A percentile compares a stretch with the other conserved stretches of the same genome.
Conservation (phyloP, 129 eudicot genomes). For the Flaveria sonorensis region DNA sequence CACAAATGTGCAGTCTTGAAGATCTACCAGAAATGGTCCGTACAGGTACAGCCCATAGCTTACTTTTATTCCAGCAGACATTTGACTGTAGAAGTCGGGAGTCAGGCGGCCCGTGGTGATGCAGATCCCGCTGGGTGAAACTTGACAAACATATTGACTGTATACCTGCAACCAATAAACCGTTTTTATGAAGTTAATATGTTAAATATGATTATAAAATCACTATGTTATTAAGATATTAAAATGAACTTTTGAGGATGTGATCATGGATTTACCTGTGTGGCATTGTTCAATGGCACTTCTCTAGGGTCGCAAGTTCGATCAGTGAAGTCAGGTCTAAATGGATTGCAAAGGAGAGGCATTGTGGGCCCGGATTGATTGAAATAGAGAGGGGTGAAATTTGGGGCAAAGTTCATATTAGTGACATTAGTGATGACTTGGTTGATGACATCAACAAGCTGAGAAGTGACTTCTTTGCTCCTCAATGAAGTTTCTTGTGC, state of each 20-base stretch:
- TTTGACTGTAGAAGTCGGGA: slow-evolving; percentile 69
- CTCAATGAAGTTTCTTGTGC: slow-evolving; percentile 75
- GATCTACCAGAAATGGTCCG: slow-evolving; percentile 76
- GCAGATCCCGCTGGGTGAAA: slow-evolving; percentile 67
- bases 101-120: slow-evolving; percentile 80
- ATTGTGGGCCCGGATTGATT: slow-evolving; percentile 88
- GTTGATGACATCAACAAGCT: slow-evolving; percentile 68
- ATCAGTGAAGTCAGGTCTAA: slow-evolving; percentile 46
- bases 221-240: no score
- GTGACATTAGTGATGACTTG: slow-evolving; percentile 74
- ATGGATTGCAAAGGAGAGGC: slow-evolving; percentile 91
- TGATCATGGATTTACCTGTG: slow-evolving; percentile 54
- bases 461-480: slow-evolving; percentile 87
- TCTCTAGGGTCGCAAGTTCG: slow-evolving; percentile 74
- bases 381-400: slow-evolving; percentile 62
- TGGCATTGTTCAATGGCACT: slow-evolving; percentile 72
- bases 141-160: slow-evolving; percentile 71
- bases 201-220: no score
- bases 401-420: slow-evolving; percentile 68
- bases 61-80: slow-evolving; percentile 71
- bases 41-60: slow-evolving; percentile 69
- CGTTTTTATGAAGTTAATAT: no score
- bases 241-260: no score
- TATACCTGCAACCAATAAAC: slow-evolving; percentile 52
- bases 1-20: slow-evolving; percentile 81